These are phyloP conservation scores for Schwanniomyces sp. DNA, from an alignment of 805 yeast genomes.

Conservation along the genomic window DNA sequence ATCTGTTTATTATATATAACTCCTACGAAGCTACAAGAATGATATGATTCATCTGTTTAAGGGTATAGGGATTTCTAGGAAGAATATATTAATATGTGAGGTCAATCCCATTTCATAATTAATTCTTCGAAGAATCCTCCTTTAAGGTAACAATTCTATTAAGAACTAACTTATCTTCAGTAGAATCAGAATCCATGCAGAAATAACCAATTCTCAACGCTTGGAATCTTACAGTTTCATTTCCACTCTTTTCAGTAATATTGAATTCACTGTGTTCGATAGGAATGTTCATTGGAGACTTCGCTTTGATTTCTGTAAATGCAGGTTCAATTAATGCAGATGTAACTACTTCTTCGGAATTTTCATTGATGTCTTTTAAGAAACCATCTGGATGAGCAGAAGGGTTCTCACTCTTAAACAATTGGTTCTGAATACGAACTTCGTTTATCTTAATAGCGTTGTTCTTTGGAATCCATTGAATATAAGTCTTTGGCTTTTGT, in stretches of 20 bases:
- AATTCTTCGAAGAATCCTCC: conserved; percentile 39
- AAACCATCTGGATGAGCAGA: conserved; percentile 84
- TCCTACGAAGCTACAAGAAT: too few relatives aligned
- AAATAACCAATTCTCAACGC: conserved; percentile 96
- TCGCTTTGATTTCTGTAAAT: conserved; percentile 61
- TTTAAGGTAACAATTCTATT: conserved; percentile 93
- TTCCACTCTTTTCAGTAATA: conserved; percentile 63
- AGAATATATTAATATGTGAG: neutral
- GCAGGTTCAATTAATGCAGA: conserved; percentile 76
- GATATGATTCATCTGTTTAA: too few relatives aligned
- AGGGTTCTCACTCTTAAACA: conserved; percentile 92
- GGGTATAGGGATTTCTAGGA: neutral
- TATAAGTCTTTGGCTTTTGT: conserved; percentile 89
- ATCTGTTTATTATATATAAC: too few relatives aligned
- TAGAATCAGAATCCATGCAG: conserved; percentile 80
- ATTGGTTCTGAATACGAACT: conserved; percentile 82
- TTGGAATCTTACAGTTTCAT: conserved; percentile 93
- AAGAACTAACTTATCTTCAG: conserved; percentile 61
- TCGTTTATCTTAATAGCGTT: conserved; percentile 59
- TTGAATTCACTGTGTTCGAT: conserved; percentile 63
- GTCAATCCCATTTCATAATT: neutral
- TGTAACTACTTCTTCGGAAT: conserved; percentile 67
- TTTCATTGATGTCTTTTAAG: conserved; percentile 77
- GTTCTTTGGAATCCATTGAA: conserved; percentile 92
- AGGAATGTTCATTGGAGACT: conserved; percentile 73